Base-by-base conservation (phyloP, 2,329 filamentous ascomycete species). In the Aaosphaeria pasadenensis region DNA sequence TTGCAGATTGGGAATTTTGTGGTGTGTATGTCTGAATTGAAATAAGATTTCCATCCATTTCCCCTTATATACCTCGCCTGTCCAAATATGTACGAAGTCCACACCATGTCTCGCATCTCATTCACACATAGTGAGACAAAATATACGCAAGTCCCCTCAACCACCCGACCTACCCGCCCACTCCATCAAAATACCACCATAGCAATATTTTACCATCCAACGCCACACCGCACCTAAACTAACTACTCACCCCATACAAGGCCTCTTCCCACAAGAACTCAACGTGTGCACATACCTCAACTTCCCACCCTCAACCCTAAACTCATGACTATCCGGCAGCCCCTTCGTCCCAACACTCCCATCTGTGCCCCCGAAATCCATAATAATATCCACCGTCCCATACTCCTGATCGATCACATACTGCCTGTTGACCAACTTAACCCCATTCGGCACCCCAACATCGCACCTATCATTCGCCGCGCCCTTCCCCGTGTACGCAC, bases 281-380 rank as follows among this genome's bases (percentile, higher is more conserved):
- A 64, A 52, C 17, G 63, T 66, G 53, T 66, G 63, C 43, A 66
- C 59, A 56, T 57, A 66, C 32, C 62, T 54, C 48, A 66, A 40
- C 54, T 62, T 65, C 17, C 62, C 60, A 3, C 52, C 49, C 50
- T 66, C 62, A 38, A 66, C 43, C 42, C 63, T 50, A 44, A 66
- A 66, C 42, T 64, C 62, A 58, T 66, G 63, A 41, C 59, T 63
- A 56, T 66, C 62, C n/a, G 63, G 63, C 51, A 63, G 44, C 2
- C 62, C 62, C 9, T 47, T 49, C 0, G 46, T 42, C 7, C 44
- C 48, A 11, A 40, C 42, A 4, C 43, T 38, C 5, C 58, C 55
- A 4, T 40, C 44, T 0, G 50, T 52, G 0, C 62, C 62, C 6
- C 46, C 58, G 57, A 66, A 66, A 43, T 64, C 59, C 58, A 66